phyloP scores from a whole-genome alignment of 2,329 filamentous ascomycete species.

The Trichoderma sp. region DNA sequence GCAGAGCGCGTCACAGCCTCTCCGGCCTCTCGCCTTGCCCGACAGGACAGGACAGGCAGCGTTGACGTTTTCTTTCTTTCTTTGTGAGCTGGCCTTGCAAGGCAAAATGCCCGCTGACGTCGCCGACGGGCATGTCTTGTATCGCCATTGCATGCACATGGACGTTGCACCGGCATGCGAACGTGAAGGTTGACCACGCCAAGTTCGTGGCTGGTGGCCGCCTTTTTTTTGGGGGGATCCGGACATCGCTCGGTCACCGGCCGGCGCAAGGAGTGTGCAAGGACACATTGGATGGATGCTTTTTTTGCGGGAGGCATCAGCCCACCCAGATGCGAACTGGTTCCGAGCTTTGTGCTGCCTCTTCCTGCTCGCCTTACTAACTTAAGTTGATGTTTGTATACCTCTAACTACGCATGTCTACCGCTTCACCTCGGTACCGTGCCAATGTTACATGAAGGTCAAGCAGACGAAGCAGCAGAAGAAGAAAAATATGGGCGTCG shows the following conservation, averaged over 20 bases:
- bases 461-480: not conserved
- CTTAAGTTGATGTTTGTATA: not conserved
- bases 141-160: not conserved
- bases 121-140: slow-evolving; percentile 3
- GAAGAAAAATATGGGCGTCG: not conserved
- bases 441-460: not conserved
- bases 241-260: slow-evolving; percentile 11
- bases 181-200: not conserved
- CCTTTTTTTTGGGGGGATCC: not conserved
- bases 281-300: not conserved
- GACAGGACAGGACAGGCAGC: not conserved
- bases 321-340: not conserved
- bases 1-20: not conserved
- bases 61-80: not conserved
- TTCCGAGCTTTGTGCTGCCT: not conserved
- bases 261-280: not conserved
- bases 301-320: not conserved
- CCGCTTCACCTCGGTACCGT: not conserved
- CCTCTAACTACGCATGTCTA: not conserved
- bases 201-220: not conserved
- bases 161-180: not conserved
- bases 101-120: slow-evolving; percentile 15
- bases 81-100: slow-evolving; percentile 13
- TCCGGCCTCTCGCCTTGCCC: slow-evolving; percentile 15
- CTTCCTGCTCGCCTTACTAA: not conserved